Percentiles rank a stretch among this genome's conserved stretches.
Evolutionary conservation across 2,329 filamentous ascomycete species (phyloP).

Genomic region (Pseudopyricularia javanii): DNA sequence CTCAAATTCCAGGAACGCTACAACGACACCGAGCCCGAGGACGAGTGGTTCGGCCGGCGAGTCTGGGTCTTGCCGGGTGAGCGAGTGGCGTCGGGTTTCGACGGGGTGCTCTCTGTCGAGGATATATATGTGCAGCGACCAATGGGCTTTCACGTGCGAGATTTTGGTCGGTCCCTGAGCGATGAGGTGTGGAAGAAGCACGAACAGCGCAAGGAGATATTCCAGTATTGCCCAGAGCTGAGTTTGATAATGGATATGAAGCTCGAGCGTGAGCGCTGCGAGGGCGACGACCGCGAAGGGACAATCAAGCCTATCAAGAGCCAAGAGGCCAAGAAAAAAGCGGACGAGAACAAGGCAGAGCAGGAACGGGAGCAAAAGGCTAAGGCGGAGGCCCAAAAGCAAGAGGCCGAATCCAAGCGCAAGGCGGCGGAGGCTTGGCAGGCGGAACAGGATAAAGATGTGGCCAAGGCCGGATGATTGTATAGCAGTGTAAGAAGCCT

Average conservation of each 20-base stretch:
- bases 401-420: neutral
- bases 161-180: conserved; percentile 26
- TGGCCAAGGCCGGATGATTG: neutral
- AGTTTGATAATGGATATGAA: conserved; percentile 45
- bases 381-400: conserved; percentile 2
- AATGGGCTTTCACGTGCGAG: conserved; percentile 41
- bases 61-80: conserved; percentile 33
- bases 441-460: neutral
- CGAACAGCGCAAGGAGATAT: conserved; percentile 30
- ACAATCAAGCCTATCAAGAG: conserved; percentile 8
- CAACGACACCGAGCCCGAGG: conserved; percentile 38
- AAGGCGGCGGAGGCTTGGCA: conserved; percentile 1
- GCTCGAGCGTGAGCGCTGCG: conserved; percentile 33
- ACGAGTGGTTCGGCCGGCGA: conserved; percentile 41
- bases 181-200: conserved; percentile 33
- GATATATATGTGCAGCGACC: conserved; percentile 34
- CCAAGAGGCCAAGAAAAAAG: conserved; percentile 3
- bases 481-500: neutral
- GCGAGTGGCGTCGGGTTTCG: conserved; percentile 27
- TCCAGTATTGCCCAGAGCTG: conserved; percentile 44
- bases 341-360: conserved; percentile 3
- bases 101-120: conserved; percentile 35
- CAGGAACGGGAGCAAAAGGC: conserved; percentile 3
- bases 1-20: conserved; percentile 35
- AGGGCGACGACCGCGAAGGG: conserved; percentile 18